These are phyloP conservation scores for Streptanthus diversifolius DNA, from an alignment of 345 rosid species.

Conservation along the genomic window DNA sequence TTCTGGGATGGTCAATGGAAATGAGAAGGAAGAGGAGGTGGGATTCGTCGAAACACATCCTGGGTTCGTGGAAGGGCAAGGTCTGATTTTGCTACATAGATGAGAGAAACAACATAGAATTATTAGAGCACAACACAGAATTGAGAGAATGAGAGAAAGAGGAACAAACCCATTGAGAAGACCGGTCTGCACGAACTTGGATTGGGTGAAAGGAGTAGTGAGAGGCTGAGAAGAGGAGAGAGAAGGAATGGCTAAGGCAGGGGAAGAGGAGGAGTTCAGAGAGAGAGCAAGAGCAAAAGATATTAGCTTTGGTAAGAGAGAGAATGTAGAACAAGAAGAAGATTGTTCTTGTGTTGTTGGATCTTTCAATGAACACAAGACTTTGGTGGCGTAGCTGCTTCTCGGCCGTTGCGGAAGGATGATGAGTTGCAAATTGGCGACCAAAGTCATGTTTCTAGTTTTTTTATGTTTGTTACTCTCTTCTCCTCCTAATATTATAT, in stretches of 20 bases:
- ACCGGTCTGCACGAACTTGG: constrained; percentile 69
- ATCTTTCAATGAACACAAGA: constrained; percentile 8
- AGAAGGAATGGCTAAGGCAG: constrained; percentile 69
- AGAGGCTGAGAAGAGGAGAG: constrained; percentile 50
- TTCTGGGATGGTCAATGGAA: constrained; percentile 70
- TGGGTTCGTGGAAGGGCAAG: constrained; percentile 88
- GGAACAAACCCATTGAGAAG: constrained; percentile 62
- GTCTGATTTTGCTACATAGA: constrained; percentile 64
- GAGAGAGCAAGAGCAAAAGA: constrained; percentile 61
- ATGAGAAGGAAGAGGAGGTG: constrained; percentile 70
- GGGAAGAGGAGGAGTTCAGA: constrained; percentile 44
- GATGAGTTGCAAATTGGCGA: constrained; percentile 20
- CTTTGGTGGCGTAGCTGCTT: constrained; percentile 11
- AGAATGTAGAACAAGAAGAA: constrained; percentile 29
- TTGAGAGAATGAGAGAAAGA: neutral
- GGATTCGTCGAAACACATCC: constrained; percentile 90
- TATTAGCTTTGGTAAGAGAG: constrained; percentile 32
- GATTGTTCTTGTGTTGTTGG: neutral
- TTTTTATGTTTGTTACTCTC: neutral
- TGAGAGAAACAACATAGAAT: neutral
- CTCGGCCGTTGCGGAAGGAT: constrained; percentile 30
- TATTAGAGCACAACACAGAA: neutral
- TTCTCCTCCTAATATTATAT: neutral
- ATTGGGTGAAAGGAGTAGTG: constrained; percentile 87
- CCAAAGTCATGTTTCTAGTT: constrained; percentile 22